These are phyloP conservation scores for Aegilops speltoides DNA, from an alignment of 176 grass and related monocot genomes.

Conservation along the genomic window DNA sequence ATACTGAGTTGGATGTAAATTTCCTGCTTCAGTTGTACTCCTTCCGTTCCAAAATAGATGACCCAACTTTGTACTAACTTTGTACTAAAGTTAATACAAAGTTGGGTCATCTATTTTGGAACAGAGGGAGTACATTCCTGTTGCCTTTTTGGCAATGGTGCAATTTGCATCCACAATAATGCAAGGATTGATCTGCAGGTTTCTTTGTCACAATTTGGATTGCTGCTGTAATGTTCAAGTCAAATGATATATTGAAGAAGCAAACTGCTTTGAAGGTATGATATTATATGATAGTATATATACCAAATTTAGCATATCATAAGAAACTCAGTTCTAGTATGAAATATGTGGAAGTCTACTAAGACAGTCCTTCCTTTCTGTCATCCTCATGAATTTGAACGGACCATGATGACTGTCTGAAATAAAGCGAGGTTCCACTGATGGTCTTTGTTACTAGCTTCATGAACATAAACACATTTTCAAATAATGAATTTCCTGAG, in stretches of 20 bases:
- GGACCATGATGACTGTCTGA: not conserved
- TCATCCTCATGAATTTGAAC: conserved; percentile 15
- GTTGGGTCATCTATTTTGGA: too few species aligned
- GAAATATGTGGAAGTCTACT: not conserved
- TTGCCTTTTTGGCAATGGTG: conserved; percentile 1
- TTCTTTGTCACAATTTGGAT: conserved; percentile 99
- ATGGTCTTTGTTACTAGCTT: not conserved
- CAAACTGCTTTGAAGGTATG: conserved; percentile 96
- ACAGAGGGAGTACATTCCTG: not conserved
- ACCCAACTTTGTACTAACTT: too few species aligned
- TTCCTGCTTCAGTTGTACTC: not conserved
- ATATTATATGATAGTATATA: conserved; percentile 23
- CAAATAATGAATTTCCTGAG: conserved; percentile 17
- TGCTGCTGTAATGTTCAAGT: conserved; percentile 98
- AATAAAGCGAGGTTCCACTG: not conserved
- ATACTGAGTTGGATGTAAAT: not conserved
- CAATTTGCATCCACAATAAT: conserved; percentile 24
- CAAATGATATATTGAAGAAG: conserved; percentile 94
- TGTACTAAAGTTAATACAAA: too few species aligned
- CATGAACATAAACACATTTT: not conserved
- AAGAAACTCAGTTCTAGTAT: too few species aligned
- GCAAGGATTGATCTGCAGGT: conserved; percentile 53
- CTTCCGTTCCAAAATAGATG: too few species aligned
- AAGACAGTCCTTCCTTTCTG: not conserved
- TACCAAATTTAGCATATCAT: conserved; percentile 1